phyloP scores from a whole-genome alignment of 768 basidiomycete species.

The Russula emetica region DNA sequence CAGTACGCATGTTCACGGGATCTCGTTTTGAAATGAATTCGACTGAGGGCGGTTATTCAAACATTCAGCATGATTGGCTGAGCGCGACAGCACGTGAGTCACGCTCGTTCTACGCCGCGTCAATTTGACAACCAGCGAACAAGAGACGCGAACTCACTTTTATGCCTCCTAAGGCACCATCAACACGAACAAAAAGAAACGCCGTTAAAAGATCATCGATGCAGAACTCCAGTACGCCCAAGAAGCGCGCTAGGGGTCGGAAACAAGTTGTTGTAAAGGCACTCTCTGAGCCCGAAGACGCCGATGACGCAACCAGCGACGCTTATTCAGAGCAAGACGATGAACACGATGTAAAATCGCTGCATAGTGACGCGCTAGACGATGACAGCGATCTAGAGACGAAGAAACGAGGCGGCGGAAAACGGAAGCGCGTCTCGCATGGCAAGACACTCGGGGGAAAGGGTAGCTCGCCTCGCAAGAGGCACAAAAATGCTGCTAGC shows the following conservation, averaged over 20 bases:
- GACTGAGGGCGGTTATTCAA: no score
- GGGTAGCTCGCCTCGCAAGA: conserved; percentile 27
- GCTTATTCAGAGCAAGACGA: conserved; percentile 29
- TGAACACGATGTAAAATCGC: conserved; percentile 31
- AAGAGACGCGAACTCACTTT: background rate
- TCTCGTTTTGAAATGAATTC: no score
- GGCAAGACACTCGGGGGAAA: conserved; percentile 21
- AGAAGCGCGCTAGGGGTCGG: background rate
- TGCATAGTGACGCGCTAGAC: conserved; percentile 39
- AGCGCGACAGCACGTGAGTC: conserved; percentile 1
- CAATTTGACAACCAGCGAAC: background rate
- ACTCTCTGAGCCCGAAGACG: conserved; percentile 16
- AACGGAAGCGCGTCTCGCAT: conserved; percentile 32
- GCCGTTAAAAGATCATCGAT: background rate
- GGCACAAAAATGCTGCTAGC: conserved; percentile 31
- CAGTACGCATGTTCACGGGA: no score
- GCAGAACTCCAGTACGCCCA: background rate
- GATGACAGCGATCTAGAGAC: conserved; percentile 30
- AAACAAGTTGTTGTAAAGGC: background rate
- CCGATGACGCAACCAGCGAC: conserved; percentile 14
- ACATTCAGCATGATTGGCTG: no score
- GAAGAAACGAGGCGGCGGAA: conserved; percentile 23
- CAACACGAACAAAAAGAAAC: conserved; percentile 14
- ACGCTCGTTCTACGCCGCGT: background rate
- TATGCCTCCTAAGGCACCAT: conserved; percentile 22